A percentile compares a stretch with the other conserved stretches of the same genome.
Evolutionary conservation across 768 basidiomycete species (phyloP).

Genomic region (Astraeus odoratus): DNA sequence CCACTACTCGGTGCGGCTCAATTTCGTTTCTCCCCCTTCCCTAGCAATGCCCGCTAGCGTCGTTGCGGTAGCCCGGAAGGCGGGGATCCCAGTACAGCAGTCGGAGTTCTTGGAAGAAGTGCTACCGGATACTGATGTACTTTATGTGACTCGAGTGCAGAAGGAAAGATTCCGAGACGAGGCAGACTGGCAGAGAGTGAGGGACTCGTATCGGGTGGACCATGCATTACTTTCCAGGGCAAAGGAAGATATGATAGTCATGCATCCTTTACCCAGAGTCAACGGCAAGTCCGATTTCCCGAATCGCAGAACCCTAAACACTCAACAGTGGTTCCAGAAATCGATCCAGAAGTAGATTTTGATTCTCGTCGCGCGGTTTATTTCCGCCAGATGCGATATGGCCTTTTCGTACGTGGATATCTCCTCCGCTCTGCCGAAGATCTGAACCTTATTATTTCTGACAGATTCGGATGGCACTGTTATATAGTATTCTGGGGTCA

Average conservation of each 20-base stretch:
- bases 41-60: conserved; percentile 87
- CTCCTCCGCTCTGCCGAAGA: neutral
- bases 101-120: conserved; percentile 91
- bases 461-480: conserved; percentile 76
- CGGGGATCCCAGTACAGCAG: conserved; percentile 70
- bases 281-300: conserved; percentile 48
- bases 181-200: conserved; percentile 83
- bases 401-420: conserved; percentile 79
- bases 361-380: conserved; percentile 91
- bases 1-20: conserved; percentile 88
- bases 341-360: conserved; percentile 97
- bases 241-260: conserved; percentile 96
- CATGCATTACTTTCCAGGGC: conserved; percentile 90
- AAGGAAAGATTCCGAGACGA: conserved; percentile 85
- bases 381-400: conserved; percentile 98
- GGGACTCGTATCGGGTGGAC: conserved; percentile 88
- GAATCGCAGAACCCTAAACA: conserved; percentile 7
- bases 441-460: neutral
- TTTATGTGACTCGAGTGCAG: conserved; percentile 95
- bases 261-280: conserved; percentile 96
- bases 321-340: conserved; percentile 52
- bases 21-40: conserved; percentile 86
- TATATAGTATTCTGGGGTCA: conserved; percentile 54
- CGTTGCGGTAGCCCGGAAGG: conserved; percentile 75
- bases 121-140: conserved; percentile 85